Evolutionary conservation across 1,284 basidiomycete species (phyloP).

Genomic region (Anthracocystis panici-leucophaei): DNA sequence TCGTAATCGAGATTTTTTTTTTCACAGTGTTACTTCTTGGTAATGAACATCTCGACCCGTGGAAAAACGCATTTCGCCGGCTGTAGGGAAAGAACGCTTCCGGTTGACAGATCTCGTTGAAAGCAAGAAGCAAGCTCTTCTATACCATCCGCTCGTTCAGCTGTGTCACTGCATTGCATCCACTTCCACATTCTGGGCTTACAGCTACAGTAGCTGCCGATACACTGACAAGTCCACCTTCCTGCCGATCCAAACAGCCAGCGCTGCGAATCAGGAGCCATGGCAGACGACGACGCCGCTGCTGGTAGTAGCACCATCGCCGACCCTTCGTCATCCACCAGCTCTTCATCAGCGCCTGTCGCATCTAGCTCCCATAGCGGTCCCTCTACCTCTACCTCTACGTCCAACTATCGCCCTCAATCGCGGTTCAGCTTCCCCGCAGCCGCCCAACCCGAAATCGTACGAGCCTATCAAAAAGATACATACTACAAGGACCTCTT

Average conservation of each 20-base stretch:
- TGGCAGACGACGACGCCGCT: conserved; percentile 24
- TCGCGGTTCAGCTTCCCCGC: conserved; percentile 36
- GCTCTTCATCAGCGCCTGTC: neutral
- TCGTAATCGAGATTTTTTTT: neutral
- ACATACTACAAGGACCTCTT: conserved; percentile 69
- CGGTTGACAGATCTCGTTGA: conserved; percentile 3
- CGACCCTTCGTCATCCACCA: neutral
- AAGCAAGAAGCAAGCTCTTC: neutral
- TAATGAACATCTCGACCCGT: neutral
- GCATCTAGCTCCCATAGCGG: neutral
- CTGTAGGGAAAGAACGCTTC: conserved; percentile 7
- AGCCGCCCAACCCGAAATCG: conserved; percentile 48
- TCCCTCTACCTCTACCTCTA: neutral
- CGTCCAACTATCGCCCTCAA: conserved; percentile 25
- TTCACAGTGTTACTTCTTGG: neutral
- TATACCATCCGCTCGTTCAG: conserved; percentile 1
- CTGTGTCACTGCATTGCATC: neutral
- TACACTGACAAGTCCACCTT: neutral
- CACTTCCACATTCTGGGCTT: too few relatives aligned
- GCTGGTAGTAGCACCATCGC: conserved; percentile 2
- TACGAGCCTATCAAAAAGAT: conserved; percentile 51
- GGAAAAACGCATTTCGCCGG: neutral
- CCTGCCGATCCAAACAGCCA: neutral
- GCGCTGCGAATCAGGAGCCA: neutral
- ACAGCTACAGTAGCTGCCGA: neutral